phyloP scores from a whole-genome alignment of 345 rosid genomes.

The Erodium maritimum region DNA sequence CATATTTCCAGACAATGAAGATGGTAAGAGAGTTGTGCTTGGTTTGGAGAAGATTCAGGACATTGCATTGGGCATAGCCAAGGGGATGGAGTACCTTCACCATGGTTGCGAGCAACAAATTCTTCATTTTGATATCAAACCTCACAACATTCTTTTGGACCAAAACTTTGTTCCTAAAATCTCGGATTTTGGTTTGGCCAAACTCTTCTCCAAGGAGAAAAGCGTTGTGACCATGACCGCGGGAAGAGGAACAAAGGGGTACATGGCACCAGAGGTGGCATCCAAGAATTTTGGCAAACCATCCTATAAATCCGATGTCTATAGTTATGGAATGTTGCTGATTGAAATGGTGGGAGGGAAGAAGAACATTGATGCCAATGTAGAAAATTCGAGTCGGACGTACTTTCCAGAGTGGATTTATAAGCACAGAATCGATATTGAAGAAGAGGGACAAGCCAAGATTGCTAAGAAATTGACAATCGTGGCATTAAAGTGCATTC shows the following conservation, averaged over 20 bases:
- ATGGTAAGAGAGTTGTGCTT: neutral
- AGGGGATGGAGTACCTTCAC: constrained; percentile 1
- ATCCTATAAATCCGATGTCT: constrained; percentile 4
- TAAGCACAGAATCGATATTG: neutral
- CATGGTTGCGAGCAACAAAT: neutral
- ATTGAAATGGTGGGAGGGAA: constrained; percentile 7
- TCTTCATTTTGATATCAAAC: neutral
- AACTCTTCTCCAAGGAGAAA: neutral
- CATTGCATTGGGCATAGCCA: neutral
- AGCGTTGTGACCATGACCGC: neutral
- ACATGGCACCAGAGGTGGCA: neutral
- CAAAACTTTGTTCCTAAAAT: neutral
- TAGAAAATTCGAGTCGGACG: neutral
- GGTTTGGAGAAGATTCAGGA: neutral
- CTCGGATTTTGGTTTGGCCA: constrained; percentile 2
- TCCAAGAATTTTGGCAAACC: constrained; percentile 3
- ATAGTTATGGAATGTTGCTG: constrained; percentile 8
- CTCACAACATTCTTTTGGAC: neutral
- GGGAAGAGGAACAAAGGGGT: constrained; percentile 1
- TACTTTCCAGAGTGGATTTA: neutral
- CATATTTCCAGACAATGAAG: neutral
- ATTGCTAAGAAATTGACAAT: constrained; percentile 17
- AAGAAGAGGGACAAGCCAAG: constrained; percentile 2
- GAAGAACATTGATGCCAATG: neutral
- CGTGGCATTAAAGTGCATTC: constrained; percentile 13